phyloP scores from a whole-genome alignment of 306 rosid species.

The Citrullus amarus region DNA sequence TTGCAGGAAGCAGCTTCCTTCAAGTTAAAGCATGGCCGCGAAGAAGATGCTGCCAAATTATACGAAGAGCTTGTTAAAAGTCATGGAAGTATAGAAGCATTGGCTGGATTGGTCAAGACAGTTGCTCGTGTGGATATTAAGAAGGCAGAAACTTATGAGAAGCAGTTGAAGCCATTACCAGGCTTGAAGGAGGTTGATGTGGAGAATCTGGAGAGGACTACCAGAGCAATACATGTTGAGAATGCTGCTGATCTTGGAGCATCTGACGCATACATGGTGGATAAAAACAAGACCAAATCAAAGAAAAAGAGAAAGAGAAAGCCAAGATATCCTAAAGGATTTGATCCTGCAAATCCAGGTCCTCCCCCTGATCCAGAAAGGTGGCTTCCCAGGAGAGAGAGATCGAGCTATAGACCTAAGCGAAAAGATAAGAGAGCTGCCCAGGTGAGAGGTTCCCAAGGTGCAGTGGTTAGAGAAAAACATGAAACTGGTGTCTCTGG shows the following conservation, averaged over 20 bases:
- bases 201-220: conserved; percentile 74
- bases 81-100: conserved; percentile 70
- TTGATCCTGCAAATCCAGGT: conserved; percentile 90
- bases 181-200: conserved; percentile 74
- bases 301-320: conserved; percentile 96
- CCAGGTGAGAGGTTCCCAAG: conserved; percentile 98
- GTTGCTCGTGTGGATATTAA: conserved; percentile 63
- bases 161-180: conserved; percentile 68
- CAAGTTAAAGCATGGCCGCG: conserved; percentile 70
- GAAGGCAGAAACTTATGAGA: conserved; percentile 86
- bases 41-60: conserved; percentile 66
- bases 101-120: conserved; percentile 76
- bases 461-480: conserved; percentile 77
- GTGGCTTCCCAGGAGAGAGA: conserved; percentile 97
- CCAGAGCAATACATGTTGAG: conserved; percentile 70
- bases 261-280: conserved; percentile 52
- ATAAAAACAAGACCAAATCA: conserved; percentile 63
- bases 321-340: conserved; percentile 95
- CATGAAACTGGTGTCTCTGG: conserved; percentile 41
- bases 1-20: conserved; percentile 92
- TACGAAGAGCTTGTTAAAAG: conserved; percentile 83
- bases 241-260: conserved; percentile 27
- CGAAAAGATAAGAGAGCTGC: conserved; percentile 96
- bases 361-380: conserved; percentile 98
- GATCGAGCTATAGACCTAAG: conserved; percentile 90